These are phyloP conservation scores for Talaromyces stipitatus DNA, from an alignment of 495 filamentous ascomycete species.

Conservation along the genomic window DNA sequence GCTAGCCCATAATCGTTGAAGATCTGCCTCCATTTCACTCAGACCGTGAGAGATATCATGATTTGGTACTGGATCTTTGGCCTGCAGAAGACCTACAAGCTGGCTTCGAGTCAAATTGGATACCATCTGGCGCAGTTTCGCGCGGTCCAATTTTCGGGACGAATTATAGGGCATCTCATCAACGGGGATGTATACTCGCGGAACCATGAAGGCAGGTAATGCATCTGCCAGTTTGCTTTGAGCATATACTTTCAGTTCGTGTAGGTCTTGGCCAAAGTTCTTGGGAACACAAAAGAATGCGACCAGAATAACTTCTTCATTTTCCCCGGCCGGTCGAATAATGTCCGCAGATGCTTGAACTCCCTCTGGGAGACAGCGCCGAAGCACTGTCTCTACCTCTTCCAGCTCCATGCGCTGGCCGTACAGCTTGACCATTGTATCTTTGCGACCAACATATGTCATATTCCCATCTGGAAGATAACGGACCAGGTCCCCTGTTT, in stretches of 20 bases:
- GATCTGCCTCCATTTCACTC: too few species aligned
- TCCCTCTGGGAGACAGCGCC: slow-evolving; percentile 9
- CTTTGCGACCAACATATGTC: slow-evolving; percentile 18
- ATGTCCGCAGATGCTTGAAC: not conserved
- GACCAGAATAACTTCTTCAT: not conserved
- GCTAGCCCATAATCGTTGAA: too few species aligned
- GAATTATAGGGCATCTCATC: slow-evolving; percentile 44
- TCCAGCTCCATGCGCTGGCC: slow-evolving; percentile 41
- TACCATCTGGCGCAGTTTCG: slow-evolving; percentile 36
- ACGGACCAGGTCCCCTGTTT: slow-evolving; percentile 9
- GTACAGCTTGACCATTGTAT: slow-evolving; percentile 40
- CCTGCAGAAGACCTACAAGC: too few species aligned
- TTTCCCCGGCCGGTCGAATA: not conserved
- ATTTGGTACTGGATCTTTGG: too few species aligned
- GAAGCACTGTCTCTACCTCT: slow-evolving; percentile 28
- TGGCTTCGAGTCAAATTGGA: slow-evolving; percentile 22
- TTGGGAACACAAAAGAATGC: slow-evolving; percentile 22
- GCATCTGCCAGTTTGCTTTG: slow-evolving; percentile 19
- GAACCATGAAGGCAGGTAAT: slow-evolving; percentile 51
- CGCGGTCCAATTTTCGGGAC: slow-evolving; percentile 54
- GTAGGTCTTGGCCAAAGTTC: slow-evolving; percentile 10
- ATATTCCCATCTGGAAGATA: slow-evolving; percentile 14
- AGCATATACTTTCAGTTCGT: too few species aligned
- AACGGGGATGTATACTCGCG: slow-evolving; percentile 51
- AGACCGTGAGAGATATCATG: too few species aligned